Percentiles rank a stretch among this genome's conserved stretches.
Evolutionary conservation across 805 yeast genomes (phyloP).

Genomic region (Tetrapisispora taiwanensis): DNA sequence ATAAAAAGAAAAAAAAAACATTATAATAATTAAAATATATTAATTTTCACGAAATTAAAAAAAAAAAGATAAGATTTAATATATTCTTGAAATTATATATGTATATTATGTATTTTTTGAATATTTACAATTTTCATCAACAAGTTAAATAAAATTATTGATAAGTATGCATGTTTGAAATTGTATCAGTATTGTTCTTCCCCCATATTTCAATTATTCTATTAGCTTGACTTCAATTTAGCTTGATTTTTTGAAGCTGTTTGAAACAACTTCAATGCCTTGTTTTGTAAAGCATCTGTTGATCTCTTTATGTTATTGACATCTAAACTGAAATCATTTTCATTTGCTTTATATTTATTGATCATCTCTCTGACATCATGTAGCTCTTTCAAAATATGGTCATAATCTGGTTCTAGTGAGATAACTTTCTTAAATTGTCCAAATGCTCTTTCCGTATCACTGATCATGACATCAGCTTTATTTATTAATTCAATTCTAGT

Average conservation of each 20-base stretch:
- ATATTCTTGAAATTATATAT: too few relatives aligned
- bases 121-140: too few relatives aligned
- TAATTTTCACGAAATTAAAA: too few relatives aligned
- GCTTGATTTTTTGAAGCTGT: conserved; percentile 12
- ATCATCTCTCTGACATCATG: conserved; percentile 26
- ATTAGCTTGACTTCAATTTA: too few relatives aligned
- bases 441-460: conserved; percentile 80
- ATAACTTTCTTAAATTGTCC: conserved; percentile 44
- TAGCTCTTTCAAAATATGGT: conserved; percentile 36
- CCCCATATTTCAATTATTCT: too few relatives aligned
- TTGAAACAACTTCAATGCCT: conserved; percentile 60
- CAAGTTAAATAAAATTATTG: background rate
- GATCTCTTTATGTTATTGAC: conserved; percentile 49
- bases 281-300: conserved; percentile 61
- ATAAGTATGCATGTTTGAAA: background rate
- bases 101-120: too few relatives aligned
- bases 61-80: too few relatives aligned
- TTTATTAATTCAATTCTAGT: conserved; percentile 61
- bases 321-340: conserved; percentile 38
- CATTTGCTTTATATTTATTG: conserved; percentile 43
- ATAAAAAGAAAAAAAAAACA: background rate
- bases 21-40: background rate
- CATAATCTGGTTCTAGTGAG: conserved; percentile 37
- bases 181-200: too few relatives aligned
- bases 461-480: conserved; percentile 62